Evolutionary conservation across 352 stramenopile genomes (phyloP).

Genomic region (Ophiocytium majus): DNA sequence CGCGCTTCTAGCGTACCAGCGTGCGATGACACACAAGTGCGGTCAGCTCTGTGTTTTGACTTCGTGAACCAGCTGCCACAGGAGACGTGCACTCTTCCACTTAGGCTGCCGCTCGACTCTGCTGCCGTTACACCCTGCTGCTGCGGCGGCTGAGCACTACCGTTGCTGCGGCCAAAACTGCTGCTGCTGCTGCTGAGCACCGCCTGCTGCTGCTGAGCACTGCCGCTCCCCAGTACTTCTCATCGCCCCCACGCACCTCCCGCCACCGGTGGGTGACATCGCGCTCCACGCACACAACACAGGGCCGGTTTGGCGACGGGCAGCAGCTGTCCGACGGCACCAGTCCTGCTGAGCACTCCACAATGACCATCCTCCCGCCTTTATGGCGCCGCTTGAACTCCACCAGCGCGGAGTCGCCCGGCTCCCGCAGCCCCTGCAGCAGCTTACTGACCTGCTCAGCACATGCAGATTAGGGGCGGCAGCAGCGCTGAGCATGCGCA

Average conservation of each 20-base stretch:
- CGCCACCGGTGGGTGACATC: conserved; percentile 17
- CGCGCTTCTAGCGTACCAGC: no score
- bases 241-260: neutral
- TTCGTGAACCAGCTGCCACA: no score
- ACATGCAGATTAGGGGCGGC: neutral
- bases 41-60: no score
- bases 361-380: conserved; percentile 15
- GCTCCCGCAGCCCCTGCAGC: neutral
- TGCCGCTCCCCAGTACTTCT: no score
- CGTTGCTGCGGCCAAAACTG: no score
- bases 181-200: no score
- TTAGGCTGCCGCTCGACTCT: no score
- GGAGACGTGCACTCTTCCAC: no score
- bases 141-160: no score
- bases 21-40: no score
- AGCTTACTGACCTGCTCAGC: neutral
- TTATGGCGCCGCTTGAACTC: conserved; percentile 15
- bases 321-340: neutral
- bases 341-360: neutral
- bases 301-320: neutral
- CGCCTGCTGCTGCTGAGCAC: no score
- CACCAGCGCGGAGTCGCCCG: neutral
- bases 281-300: conserved; percentile 16
- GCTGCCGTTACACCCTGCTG: no score
- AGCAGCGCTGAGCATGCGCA: neutral